Base-by-base conservation (phyloP, 441 rosid species). In the Gossypium aridum region DNA sequence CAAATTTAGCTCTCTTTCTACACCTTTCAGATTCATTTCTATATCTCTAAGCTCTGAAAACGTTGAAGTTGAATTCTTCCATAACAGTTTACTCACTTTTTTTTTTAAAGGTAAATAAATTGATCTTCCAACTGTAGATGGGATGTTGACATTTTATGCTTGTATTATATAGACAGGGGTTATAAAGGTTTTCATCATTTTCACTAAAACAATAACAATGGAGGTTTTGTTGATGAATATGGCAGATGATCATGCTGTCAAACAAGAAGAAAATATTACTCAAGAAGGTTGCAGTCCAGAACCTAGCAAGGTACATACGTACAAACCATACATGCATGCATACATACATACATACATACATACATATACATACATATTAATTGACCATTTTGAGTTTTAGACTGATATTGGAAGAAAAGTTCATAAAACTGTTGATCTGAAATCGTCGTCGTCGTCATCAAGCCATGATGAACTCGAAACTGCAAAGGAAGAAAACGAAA, bases 401-500 rank as follows among this genome's bases (percentile, higher is more conserved):
- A 55, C 43, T 60, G 78, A 14, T 67, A 71, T 51, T 47, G 75
- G 54, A 57, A 78, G 54, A 59, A 54, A 81, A 57, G 45, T 79
- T 10, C 69, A 72, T 1, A 75, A 74, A 71, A 67, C 28, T 22
- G 39, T 13, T 59, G 72, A 43, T 23, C 37, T 70, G 71, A 77
- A 67, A 70, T 72, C 57, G 47, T 77, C 73, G 53, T 75, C 83
- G 47, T 54, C 80, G 23, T 81, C 83, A 55, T 55, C 80, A 39
- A 72, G 64, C 56, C 76, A 75, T 62, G 78, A 77, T 59, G 87
- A 76, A 28, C 87, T 94, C 65, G 90, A 89, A 82, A 84, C 92
- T 1, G 86, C 96, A 3, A 88, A 82, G 47, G 89, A 89, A 85
- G 99, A 92, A 76, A 94, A 94, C 57, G 81, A 88, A 47, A 91